phyloP scores from a whole-genome alignment of 2,329 filamentous ascomycete genomes.

The Claviceps pazoutovae region DNA sequence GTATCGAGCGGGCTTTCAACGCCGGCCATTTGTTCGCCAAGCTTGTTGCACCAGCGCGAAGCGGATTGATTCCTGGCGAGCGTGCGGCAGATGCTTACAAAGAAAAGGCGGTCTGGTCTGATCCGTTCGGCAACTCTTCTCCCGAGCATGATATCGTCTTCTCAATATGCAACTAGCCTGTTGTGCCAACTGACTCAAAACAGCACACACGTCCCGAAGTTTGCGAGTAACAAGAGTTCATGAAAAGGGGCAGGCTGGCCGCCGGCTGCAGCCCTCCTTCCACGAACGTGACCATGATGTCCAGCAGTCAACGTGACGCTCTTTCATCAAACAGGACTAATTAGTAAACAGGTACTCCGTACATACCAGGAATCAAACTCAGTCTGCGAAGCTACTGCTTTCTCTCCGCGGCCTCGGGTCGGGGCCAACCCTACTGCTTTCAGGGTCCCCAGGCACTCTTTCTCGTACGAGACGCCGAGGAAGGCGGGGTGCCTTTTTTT shows the following conservation, averaged over 20 bases:
- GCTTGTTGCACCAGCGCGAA: too few relatives aligned
- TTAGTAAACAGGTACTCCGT: neutral
- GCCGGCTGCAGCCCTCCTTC: neutral
- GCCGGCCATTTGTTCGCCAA: too few relatives aligned
- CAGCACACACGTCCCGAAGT: neutral
- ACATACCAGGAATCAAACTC: neutral
- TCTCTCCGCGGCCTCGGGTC: neutral
- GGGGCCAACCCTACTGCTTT: neutral
- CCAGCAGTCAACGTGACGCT: neutral
- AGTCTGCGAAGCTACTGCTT: neutral
- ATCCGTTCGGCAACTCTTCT: neutral
- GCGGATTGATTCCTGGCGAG: too few relatives aligned
- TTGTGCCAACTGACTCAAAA: neutral
- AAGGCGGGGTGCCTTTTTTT: neutral
- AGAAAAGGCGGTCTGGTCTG: neutral
- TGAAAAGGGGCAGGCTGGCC: neutral
- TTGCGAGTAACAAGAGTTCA: neutral
- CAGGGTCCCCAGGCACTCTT: neutral
- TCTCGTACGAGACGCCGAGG: neutral
- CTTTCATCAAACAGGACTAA: neutral
- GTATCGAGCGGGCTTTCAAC: too few relatives aligned
- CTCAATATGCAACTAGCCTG: neutral
- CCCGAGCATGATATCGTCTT: neutral
- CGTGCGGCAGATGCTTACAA: too few relatives aligned
- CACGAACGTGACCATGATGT: neutral